These are phyloP conservation scores for Tricholoma flavovirens DNA, from an alignment of 768 basidiomycete species.

Conservation along the genomic window DNA sequence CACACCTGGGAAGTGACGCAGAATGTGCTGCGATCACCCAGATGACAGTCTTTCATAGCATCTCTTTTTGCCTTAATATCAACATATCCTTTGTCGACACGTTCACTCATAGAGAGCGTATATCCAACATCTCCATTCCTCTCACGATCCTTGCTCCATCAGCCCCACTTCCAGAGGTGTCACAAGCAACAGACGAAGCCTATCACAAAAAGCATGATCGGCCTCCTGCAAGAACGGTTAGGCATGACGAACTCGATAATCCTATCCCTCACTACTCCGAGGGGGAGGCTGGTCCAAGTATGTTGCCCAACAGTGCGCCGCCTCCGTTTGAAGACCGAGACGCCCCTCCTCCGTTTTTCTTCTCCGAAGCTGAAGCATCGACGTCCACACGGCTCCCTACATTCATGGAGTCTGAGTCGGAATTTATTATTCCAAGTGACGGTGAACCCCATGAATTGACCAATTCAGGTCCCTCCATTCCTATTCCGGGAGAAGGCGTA, in stretches of 20 bases:
- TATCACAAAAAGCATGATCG: slow-evolving; percentile 88
- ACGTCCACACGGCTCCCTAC: slow-evolving; percentile 59
- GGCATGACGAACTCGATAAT: slow-evolving; percentile 60
- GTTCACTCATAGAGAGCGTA: slow-evolving; percentile 58
- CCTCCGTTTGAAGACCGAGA: slow-evolving; percentile 85
- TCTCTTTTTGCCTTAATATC: slow-evolving; percentile 71
- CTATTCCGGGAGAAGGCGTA: slow-evolving; percentile 68
- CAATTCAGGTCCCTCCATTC: slow-evolving; percentile 25
- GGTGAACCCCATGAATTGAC: slow-evolving; percentile 32
- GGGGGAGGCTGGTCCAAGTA: slow-evolving; percentile 74
- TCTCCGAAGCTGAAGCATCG: slow-evolving; percentile 49
- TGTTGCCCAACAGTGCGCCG: slow-evolving; percentile 55
- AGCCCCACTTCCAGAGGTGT: slow-evolving; percentile 75
- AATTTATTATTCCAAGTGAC: slow-evolving; percentile 57
- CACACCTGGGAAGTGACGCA: slow-evolving; percentile 48
- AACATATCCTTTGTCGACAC: slow-evolving; percentile 75
- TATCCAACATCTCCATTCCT: slow-evolving; percentile 61
- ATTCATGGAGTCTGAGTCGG: slow-evolving; percentile 76
- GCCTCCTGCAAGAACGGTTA: slow-evolving; percentile 65
- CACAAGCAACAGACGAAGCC: slow-evolving; percentile 63
- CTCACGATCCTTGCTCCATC: slow-evolving; percentile 66
- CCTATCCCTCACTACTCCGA: slow-evolving; percentile 62
- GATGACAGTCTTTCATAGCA: slow-evolving; percentile 74
- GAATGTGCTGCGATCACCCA: slow-evolving; percentile 78
- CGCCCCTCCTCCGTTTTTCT: slow-evolving; percentile 70